phyloP scores from a whole-genome alignment of 2,329 filamentous ascomycete genomes.

The Fusarium mangiferae region DNA sequence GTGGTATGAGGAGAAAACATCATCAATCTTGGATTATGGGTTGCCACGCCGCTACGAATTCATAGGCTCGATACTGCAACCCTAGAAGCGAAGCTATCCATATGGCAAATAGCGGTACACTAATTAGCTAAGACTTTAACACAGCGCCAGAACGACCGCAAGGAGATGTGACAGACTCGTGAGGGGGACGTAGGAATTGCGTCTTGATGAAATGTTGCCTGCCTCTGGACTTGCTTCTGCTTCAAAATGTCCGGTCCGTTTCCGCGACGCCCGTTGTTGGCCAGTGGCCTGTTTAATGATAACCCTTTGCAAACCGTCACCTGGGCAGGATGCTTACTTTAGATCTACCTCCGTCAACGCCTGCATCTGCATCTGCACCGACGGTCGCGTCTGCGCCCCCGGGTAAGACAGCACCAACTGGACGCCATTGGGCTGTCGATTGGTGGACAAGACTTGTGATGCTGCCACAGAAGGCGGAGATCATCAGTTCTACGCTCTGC shows the following conservation, averaged over 20 bases:
- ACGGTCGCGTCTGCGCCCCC: slow-evolving; percentile 5
- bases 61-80: neutral
- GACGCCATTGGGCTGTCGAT: slow-evolving; percentile 24
- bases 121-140: neutral
- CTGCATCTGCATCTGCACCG: neutral
- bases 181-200: slow-evolving; percentile 2
- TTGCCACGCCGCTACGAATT: neutral
- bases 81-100: neutral
- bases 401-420: slow-evolving; percentile 26
- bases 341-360: slow-evolving; percentile 5
- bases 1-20: neutral
- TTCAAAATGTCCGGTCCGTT: slow-evolving; percentile 34
- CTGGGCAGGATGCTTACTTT: slow-evolving; percentile 14
- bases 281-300: slow-evolving; percentile 16
- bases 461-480: slow-evolving; percentile 34
- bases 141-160: neutral
- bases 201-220: slow-evolving; percentile 10
- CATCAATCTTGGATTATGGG: neutral
- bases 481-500: slow-evolving; percentile 37
- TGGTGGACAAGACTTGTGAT: slow-evolving; percentile 21
- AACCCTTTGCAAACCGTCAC: neutral
- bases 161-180: neutral
- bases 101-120: neutral
- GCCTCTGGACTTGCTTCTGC: neutral
- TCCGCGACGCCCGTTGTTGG: slow-evolving; percentile 42